Evolutionary conservation across 2,329 filamentous ascomycete genomes (phyloP).

Genomic region (Colletotrichum sp.): DNA sequence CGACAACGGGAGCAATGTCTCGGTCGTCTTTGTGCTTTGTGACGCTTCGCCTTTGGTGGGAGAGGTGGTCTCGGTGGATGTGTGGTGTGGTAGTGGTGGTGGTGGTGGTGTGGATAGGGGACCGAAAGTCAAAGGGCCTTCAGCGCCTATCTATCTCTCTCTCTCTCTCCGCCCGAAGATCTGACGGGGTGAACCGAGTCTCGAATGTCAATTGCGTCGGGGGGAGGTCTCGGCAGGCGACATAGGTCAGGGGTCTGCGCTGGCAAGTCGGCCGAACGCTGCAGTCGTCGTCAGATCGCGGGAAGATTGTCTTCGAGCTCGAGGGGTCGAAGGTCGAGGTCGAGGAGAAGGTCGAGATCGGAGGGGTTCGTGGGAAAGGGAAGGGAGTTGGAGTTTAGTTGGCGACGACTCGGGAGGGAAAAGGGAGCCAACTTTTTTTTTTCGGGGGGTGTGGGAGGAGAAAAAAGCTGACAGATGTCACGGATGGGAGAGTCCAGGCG

Average conservation of each 20-base stretch:
- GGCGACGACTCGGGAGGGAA: background rate
- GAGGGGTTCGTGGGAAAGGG: conserved; percentile 7
- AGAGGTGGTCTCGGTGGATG: background rate
- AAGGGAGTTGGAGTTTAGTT: background rate
- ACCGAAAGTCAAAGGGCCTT: background rate
- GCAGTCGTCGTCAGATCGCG: background rate
- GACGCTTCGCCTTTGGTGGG: background rate
- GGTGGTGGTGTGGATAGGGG: background rate
- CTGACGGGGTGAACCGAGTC: conserved; percentile 2
- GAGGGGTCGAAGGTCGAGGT: background rate
- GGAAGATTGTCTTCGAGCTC: background rate
- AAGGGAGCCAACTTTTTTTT: conserved; percentile 8
- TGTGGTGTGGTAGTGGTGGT: background rate
- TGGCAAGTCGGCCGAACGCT: background rate
- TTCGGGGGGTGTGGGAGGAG: background rate
- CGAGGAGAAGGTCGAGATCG: background rate
- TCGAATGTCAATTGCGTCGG: conserved; percentile 1
- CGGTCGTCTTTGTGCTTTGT: conserved; percentile 8
- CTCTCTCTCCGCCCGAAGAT: background rate
- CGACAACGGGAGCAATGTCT: background rate
- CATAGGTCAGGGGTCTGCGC: conserved; percentile 10
- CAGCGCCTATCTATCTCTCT: background rate
- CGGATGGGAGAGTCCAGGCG: background rate
- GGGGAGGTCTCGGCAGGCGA: conserved; percentile 11
- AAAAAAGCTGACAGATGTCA: conserved; percentile 21